Base-by-base conservation (phyloP, 2,329 filamentous ascomycete species). In the Colletotrichum navitas region DNA sequence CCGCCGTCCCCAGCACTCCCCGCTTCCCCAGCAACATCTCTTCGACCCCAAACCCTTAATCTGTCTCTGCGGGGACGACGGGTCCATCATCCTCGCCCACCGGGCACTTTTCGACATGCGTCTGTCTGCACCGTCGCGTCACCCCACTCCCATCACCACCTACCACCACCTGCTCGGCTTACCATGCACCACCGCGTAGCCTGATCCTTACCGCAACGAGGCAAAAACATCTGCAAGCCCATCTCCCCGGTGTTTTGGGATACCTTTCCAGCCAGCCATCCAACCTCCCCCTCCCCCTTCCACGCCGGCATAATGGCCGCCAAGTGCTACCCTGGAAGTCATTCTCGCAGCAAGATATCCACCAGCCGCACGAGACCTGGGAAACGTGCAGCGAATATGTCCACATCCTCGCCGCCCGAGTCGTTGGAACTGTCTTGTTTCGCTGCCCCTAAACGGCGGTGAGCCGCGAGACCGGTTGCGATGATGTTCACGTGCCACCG, bases 41-140 rank as follows among this genome's bases (percentile, higher is more conserved):
- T 36, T 60, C 34, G 32, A 64, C 66, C 65, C 65, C 60, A 69
- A 64, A 61, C 69, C 65, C 65, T 54, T 47, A 72, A 47, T 63
- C 29, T 55, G 39, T 45, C 64, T 69, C n/a, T 72, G 69, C 69
- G 66, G 69, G 64, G 66, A 61, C 54, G 49, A 72, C 65, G 59
- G 60, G 54, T 61, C 69, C 43, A 34, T 49, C 45, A 41, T 54
- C 41, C 24, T 72, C 45, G 47, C 60, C 54, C 43, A 43, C 69
- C 66, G 52, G 52, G 39, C 62, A 26, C 47, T 72, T 72, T 72
- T 64, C 69, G 34, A 32, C 47, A 43, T 55, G 52, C 39, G 36
- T 39, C 45, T n/a, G 45, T 12, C 21, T 47, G 45, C 45, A 24
- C 45, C 24, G 47, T 60, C 36, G 29, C 68, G 36, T 47, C 47